phyloP scores from a whole-genome alignment of 345 rosid species.

The Toxicodendron radicans region DNA sequence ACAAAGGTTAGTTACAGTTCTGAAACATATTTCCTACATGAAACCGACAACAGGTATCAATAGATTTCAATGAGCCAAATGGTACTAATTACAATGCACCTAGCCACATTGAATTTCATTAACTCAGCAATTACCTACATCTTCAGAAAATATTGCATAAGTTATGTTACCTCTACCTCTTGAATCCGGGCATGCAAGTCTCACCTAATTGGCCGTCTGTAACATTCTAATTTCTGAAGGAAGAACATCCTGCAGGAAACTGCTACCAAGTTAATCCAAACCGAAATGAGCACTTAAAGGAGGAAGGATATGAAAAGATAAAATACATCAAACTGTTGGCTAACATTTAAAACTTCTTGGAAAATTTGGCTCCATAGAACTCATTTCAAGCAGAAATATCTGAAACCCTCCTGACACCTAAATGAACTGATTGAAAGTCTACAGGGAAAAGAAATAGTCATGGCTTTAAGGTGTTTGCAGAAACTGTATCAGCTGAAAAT shows the following conservation, averaged over 20 bases:
- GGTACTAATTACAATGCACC: neutral
- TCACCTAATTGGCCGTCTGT: neutral
- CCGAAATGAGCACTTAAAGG: too few species aligned
- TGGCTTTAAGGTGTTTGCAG: too few species aligned
- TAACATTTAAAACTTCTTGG: neutral
- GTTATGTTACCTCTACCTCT: neutral
- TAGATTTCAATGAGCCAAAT: neutral
- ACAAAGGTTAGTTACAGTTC: neutral
- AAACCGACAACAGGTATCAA: neutral
- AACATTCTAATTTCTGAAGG: neutral
- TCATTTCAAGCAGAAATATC: neutral
- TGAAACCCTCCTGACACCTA: neutral
- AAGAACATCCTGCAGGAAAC: slow-evolving; percentile 1
- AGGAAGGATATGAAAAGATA: too few species aligned
- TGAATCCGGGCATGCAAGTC: neutral
- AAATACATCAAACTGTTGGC: neutral
- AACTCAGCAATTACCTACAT: neutral
- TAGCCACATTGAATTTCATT: neutral
- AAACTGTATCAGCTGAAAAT: neutral
- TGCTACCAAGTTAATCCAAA: neutral
- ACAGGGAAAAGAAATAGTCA: neutral
- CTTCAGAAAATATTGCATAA: neutral
- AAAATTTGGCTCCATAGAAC: neutral
- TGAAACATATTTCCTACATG: neutral
- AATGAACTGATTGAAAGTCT: neutral